These are phyloP conservation scores for Galium porrigens DNA, from an alignment of 305 asterid species.

Conservation along the genomic window DNA sequence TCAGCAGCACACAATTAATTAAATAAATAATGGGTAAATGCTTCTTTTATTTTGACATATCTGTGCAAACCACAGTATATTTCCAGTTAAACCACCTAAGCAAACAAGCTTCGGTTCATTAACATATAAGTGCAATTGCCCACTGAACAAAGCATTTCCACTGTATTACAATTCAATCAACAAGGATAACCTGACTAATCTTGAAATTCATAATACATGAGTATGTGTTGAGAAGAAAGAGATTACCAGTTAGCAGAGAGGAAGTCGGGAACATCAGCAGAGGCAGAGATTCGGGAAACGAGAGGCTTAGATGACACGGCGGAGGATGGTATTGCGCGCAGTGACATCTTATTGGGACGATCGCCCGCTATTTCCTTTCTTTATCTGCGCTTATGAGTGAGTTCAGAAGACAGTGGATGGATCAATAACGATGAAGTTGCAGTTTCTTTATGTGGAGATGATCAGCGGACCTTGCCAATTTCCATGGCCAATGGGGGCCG, in stretches of 20 bases:
- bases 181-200: background rate
- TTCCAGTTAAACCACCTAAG: background rate
- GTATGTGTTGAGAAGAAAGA: background rate
- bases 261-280: slow-evolving; percentile 74
- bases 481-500: too few species aligned
- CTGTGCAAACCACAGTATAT: background rate
- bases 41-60: too few species aligned
- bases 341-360: too few species aligned
- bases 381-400: too few species aligned
- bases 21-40: too few species aligned
- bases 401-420: background rate
- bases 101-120: background rate
- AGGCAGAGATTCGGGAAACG: slow-evolving; percentile 30
- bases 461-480: too few species aligned
- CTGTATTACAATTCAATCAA: background rate
- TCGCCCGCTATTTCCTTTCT: too few species aligned
- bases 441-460: too few species aligned
- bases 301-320: background rate
- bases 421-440: background rate
- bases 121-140: background rate
- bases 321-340: background rate
- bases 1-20: too few species aligned
- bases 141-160: background rate
- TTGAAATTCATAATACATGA: background rate
- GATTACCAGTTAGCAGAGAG: slow-evolving; percentile 69